Base-by-base conservation (phyloP, 1,284 basidiomycete genomes). In the Heterobasidion parviporum region DNA sequence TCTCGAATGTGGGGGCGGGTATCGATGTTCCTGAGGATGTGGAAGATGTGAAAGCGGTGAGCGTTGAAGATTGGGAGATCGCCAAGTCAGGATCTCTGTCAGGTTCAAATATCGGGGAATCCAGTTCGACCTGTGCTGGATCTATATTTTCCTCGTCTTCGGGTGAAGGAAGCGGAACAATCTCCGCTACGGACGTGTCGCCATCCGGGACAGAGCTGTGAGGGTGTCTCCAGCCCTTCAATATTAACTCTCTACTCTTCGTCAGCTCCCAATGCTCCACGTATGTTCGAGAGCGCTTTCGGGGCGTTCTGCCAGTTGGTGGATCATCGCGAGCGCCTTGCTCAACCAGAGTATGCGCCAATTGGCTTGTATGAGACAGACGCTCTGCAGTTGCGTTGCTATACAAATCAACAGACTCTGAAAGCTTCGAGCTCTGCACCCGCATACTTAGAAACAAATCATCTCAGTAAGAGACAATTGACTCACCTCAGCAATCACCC, bases 251-350 rank as follows among this genome's bases (percentile, higher is more conserved):
- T 34, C 89, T 79, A 58, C 69, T 76, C 59, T 78, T 73, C 8
- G 87, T 89, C 55, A 86, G 69, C 49, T 82, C 76, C 87, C 89
- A 90, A 54, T 80, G 70, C 58, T 87, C 84, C 6, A 75, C 72
- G 60, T 83, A 86, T 57, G 83, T 70, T 81, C 84, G 87, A 38
- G 69, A 69, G 44, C 85, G 82, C 71, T 89, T 91, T 47, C 78
- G 79, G 32, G 89, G 89, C 4, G 89, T 92, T 54, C 70, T 70
- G 8, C 88, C 89, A 9, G 83, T 87, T 2, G 84, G 70, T 34
- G 70, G 66, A 62, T 89, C 88, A 56, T 84, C 81, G 55, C 72
- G 76, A 3, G 79, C 75, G 6, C 84, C 87, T 54, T 83, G 72
- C 26, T 81, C 77, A 4, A 77, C 63, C n/a, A 91, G 70, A 10